A percentile compares a stretch with the other conserved stretches of the same genome.
These are phyloP conservation scores for Phoenix dactylifera DNA, from an alignment of 176 grass and related monocot species.

Conservation along the genomic window DNA sequence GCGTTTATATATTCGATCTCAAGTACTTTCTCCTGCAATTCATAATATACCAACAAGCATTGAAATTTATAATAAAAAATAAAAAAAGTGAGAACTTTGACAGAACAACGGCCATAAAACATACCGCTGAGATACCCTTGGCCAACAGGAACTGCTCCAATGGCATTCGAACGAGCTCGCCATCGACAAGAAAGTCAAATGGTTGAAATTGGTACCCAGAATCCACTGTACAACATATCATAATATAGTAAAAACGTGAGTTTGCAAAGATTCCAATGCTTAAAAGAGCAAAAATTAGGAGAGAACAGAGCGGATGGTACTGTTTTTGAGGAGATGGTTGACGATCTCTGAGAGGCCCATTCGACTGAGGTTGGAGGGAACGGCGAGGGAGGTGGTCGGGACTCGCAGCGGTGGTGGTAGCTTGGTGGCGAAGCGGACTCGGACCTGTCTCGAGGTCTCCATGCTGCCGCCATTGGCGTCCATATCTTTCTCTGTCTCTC, in stretches of 20 bases:
- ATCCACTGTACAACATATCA: conserved; percentile 24
- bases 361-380: conserved; percentile 65
- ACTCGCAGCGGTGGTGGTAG: conserved; percentile 35
- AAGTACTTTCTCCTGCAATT: conserved; percentile 76
- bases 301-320: conserved; percentile 14
- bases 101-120: neutral
- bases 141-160: conserved; percentile 72
- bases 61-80: neutral
- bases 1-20: conserved; percentile 90
- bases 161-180: conserved; percentile 73
- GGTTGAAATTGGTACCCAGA: conserved; percentile 57
- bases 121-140: conserved; percentile 86
- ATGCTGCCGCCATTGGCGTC: conserved; percentile 7
- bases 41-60: neutral
- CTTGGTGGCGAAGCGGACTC: conserved; percentile 84
- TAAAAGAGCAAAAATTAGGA: no score
- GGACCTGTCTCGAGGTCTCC: conserved; percentile 60
- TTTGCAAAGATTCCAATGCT: neutral
- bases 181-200: conserved; percentile 79
- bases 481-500: no score
- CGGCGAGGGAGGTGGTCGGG: conserved; percentile 44
- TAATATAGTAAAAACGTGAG: neutral
- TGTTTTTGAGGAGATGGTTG: conserved; percentile 41
- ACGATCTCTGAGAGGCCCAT: conserved; percentile 89
- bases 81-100: neutral